phyloP scores from a whole-genome alignment of 1,284 basidiomycete species.

The Ganoderma leucocontextum region DNA sequence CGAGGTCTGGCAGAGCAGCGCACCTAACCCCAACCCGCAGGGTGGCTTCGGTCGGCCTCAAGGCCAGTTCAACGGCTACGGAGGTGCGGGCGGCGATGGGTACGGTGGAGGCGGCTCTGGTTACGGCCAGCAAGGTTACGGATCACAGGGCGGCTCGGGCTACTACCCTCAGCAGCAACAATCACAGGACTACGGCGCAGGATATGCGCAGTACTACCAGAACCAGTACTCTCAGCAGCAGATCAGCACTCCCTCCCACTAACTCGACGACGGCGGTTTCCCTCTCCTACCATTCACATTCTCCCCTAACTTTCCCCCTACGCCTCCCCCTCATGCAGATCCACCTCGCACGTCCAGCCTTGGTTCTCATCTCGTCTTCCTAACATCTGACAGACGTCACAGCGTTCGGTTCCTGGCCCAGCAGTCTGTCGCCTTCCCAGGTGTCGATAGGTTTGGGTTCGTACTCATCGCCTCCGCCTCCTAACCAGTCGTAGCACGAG shows the following conservation, averaged over 20 bases:
- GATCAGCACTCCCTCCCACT: conserved; percentile 59
- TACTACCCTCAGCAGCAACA: conserved; percentile 40
- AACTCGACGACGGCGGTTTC: conserved; percentile 30
- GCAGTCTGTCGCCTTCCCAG: conserved; percentile 9
- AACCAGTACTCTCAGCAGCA: conserved; percentile 78
- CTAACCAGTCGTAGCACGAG: conserved; percentile 26
- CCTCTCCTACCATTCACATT: conserved; percentile 17
- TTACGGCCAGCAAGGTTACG: conserved; percentile 52
- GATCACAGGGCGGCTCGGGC: conserved; percentile 41
- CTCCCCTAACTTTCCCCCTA: conserved; percentile 26
- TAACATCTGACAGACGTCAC: conserved; percentile 20
- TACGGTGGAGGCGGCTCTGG: conserved; percentile 39
- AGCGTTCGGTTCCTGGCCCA: conserved; percentile 15
- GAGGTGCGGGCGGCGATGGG: conserved; percentile 39
- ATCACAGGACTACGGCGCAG: conserved; percentile 59
- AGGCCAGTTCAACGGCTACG: conserved; percentile 41
- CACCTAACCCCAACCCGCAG: conserved; percentile 47
- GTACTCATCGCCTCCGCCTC: conserved; percentile 30
- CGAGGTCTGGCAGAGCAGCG: conserved; percentile 77
- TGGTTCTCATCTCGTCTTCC: conserved; percentile 17
- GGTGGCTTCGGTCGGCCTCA: conserved; percentile 54
- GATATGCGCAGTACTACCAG: conserved; percentile 19
- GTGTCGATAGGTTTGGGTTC: conserved; percentile 21
- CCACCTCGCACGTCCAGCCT: conserved; percentile 20
- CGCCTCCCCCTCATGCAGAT: conserved; percentile 15